phyloP scores from a whole-genome alignment of 495 filamentous ascomycete genomes.

The Trichocladium antarcticum region DNA sequence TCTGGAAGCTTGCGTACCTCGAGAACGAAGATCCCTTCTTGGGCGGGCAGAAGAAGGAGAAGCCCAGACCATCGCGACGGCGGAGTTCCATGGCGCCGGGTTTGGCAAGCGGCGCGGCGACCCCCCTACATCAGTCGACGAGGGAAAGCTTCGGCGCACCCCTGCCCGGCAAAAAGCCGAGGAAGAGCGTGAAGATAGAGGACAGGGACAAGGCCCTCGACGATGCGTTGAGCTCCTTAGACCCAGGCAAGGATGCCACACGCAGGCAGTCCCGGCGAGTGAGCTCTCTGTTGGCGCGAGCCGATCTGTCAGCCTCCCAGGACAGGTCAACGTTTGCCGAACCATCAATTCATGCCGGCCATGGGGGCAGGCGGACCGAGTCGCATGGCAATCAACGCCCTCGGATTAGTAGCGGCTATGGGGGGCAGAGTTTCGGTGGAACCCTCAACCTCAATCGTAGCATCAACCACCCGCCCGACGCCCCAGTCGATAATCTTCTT shows the following conservation, averaged over 20 bases:
- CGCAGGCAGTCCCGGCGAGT: slow-evolving; percentile 72
- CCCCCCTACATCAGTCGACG: slow-evolving; percentile 50
- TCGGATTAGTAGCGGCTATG: slow-evolving; percentile 48
- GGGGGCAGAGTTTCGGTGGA: slow-evolving; percentile 26
- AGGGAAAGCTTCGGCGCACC: slow-evolving; percentile 42
- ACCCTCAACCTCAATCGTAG: slow-evolving; percentile 26
- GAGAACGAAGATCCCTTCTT: slow-evolving; percentile 46
- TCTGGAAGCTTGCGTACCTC: slow-evolving; percentile 68
- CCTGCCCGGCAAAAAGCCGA: slow-evolving; percentile 34
- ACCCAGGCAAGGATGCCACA: slow-evolving; percentile 53
- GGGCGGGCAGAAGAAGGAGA: slow-evolving; percentile 36
- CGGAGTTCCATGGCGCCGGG: slow-evolving; percentile 80
- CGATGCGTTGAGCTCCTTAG: slow-evolving; percentile 51
- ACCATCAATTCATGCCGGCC: slow-evolving; percentile 41
- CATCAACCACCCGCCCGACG: slow-evolving; percentile 46
- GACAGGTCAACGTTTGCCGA: slow-evolving; percentile 67
- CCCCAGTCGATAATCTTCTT: slow-evolving; percentile 58
- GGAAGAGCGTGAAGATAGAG: slow-evolving; percentile 30
- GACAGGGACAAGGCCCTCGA: slow-evolving; percentile 48
- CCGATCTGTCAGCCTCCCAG: slow-evolving; percentile 69
- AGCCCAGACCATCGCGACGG: slow-evolving; percentile 48
- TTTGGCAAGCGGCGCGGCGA: slow-evolving; percentile 65
- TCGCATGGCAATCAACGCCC: slow-evolving; percentile 63
- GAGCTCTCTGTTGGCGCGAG: slow-evolving; percentile 83
- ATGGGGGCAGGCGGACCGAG: slow-evolving; percentile 46